Conservation (phyloP, 2,329 filamentous ascomycete species). For the Herpotrichia juniperi region DNA sequence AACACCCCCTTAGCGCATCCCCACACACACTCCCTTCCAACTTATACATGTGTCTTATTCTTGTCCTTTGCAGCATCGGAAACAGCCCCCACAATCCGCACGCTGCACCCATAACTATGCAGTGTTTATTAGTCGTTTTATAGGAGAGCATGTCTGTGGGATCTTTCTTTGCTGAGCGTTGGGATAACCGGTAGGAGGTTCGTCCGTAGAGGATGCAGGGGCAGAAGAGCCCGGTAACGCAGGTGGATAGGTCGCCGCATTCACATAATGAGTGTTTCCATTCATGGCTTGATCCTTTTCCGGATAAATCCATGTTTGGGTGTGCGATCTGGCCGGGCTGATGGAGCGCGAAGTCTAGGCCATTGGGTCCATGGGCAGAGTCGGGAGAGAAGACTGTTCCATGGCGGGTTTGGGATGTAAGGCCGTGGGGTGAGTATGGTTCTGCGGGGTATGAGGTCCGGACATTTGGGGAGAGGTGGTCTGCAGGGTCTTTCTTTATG, state of each 20-base stretch:
- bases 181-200: conserved; percentile 50
- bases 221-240: conserved; percentile 48
- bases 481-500: conserved; percentile 25
- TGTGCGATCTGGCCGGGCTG: conserved; percentile 50
- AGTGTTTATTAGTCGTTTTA: conserved; percentile 46
- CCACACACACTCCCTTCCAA: conserved; percentile 43
- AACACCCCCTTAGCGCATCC: conserved; percentile 45
- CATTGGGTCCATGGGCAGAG: conserved; percentile 46
- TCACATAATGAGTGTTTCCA: conserved; percentile 44
- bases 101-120: conserved; percentile 43
- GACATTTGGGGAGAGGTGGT: conserved; percentile 20
- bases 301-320: conserved; percentile 45
- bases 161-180: conserved; percentile 45
- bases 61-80: conserved; percentile 44
- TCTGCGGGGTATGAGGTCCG: conserved; percentile 26
- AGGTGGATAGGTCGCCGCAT: conserved; percentile 45
- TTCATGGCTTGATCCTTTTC: conserved; percentile 17
- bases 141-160: conserved; percentile 48
- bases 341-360: conserved; percentile 41
- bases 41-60: conserved; percentile 52
- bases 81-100: conserved; percentile 48
- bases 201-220: conserved; percentile 53
- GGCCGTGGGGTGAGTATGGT: conserved; percentile 42
- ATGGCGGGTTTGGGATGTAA: conserved; percentile 29
- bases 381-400: conserved; percentile 45